phyloP scores from a whole-genome alignment of 225 moss, liverwort and hornwort species.

The Polytrichum formosum region DNA sequence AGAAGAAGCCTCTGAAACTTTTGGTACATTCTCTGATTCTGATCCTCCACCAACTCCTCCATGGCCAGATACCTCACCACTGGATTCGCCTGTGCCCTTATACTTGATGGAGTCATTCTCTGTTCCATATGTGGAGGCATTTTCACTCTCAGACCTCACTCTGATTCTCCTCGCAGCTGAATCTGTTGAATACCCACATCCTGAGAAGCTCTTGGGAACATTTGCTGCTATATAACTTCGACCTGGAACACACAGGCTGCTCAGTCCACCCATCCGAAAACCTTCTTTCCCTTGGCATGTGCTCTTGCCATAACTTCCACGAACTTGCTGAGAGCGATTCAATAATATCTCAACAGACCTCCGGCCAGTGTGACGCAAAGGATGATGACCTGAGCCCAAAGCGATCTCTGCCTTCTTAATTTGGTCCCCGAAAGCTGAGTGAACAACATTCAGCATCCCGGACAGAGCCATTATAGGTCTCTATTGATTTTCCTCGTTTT shows the following conservation, averaged over 20 bases:
- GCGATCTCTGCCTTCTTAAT: not conserved
- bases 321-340: constrained; percentile 12
- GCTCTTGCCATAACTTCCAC: constrained; percentile 2
- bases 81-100: constrained; percentile 10
- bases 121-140: constrained; percentile 23
- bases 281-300: constrained; percentile 4
- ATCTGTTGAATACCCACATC: constrained; percentile 6
- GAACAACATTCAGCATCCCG: constrained; percentile 19
- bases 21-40: constrained; percentile 16
- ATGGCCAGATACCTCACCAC: constrained; percentile 18
- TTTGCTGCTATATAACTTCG: constrained; percentile 22
- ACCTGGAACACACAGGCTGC: constrained; percentile 12
- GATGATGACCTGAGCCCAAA: constrained; percentile 5
- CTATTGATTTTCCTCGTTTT: too few relatives aligned
- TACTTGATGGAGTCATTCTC: constrained; percentile 22
- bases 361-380: constrained; percentile 12
- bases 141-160: constrained; percentile 27
- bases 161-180: not conserved
- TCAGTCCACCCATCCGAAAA: constrained; percentile 8
- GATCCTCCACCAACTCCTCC: constrained; percentile 24
- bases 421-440: constrained; percentile 14
- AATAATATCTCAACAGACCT: constrained; percentile 13
- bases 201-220: constrained; percentile 15
- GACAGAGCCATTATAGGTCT: constrained; percentile 22
- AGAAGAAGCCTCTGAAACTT: constrained; percentile 5